Percentiles rank a stretch among this genome's conserved stretches.
Evolutionary conservation across 352 stramenopile genomes (phyloP).

Genomic region (Phytophthora citricola): DNA sequence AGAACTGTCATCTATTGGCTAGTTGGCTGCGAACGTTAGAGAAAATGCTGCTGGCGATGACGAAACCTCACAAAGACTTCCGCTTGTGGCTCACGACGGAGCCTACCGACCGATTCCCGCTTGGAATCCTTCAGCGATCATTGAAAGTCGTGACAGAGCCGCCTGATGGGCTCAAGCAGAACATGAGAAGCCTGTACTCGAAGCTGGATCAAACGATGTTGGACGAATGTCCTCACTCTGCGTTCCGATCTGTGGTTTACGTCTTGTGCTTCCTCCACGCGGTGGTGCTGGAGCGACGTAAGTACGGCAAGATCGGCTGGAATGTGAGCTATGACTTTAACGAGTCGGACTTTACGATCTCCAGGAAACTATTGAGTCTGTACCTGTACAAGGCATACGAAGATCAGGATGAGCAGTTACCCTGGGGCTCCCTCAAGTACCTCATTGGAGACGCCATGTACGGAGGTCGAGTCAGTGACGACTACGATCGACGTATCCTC

Average conservation of each 20-base stretch:
- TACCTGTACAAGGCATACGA: conserved; percentile 96
- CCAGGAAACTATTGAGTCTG: conserved; percentile 88
- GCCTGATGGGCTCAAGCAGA: conserved; percentile 96
- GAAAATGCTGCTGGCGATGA: conserved; percentile 92
- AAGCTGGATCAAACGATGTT: conserved; percentile 92
- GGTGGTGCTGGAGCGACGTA: conserved; percentile 94
- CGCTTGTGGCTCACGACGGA: conserved; percentile 96
- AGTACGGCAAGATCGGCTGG: conserved; percentile 98
- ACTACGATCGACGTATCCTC: conserved; percentile 96
- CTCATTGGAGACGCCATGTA: conserved; percentile 98
- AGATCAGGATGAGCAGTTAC: conserved; percentile 93
- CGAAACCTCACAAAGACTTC: conserved; percentile 95
- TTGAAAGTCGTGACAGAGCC: conserved; percentile 97
- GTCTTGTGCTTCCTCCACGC: conserved; percentile 96
- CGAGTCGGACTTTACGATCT: conserved; percentile 96
- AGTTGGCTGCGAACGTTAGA: conserved; percentile 94
- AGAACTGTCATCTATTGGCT: conserved; percentile 96
- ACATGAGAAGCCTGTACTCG: conserved; percentile 94
- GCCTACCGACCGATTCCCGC: conserved; percentile 94
- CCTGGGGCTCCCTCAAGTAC: conserved; percentile 95
- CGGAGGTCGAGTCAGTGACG: conserved; percentile 95
- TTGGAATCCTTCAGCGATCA: conserved; percentile 95
- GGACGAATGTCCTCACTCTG: conserved; percentile 93
- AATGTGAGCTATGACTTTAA: conserved; percentile 98
- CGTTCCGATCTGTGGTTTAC: conserved; percentile 94